These are phyloP conservation scores for Jaapia argillacea DNA, from an alignment of 768 basidiomycete genomes.

Conservation along the genomic window DNA sequence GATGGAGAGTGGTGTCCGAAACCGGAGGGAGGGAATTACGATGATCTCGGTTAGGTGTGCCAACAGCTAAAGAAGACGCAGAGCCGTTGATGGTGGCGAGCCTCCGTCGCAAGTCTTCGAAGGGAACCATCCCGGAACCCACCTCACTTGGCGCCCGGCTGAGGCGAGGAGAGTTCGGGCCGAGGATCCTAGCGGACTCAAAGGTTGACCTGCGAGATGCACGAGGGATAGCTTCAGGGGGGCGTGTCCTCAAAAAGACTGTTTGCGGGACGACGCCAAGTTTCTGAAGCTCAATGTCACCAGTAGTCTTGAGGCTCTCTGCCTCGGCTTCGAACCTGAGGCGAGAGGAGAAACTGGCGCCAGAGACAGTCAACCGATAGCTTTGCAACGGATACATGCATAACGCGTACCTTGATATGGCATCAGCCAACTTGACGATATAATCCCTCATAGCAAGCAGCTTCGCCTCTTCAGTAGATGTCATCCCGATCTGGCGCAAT, in stretches of 20 bases:
- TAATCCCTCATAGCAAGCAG: conserved; percentile 85
- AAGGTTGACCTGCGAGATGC: conserved; percentile 32
- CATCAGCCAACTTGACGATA: conserved; percentile 72
- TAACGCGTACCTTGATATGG: conserved; percentile 54
- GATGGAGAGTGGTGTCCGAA: conserved; percentile 9
- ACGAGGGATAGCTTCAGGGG: conserved; percentile 27
- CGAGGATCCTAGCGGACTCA: conserved; percentile 29
- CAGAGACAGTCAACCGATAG: neutral
- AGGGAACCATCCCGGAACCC: conserved; percentile 39
- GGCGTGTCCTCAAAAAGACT: conserved; percentile 67
- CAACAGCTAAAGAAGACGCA: conserved; percentile 45
- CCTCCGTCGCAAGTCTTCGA: conserved; percentile 71
- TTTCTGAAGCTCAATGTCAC: conserved; percentile 73
- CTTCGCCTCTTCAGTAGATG: conserved; percentile 70
- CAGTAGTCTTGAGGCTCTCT: conserved; percentile 51
- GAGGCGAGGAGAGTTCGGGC: conserved; percentile 38
- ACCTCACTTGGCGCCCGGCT: conserved; percentile 43
- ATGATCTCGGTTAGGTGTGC: conserved; percentile 33
- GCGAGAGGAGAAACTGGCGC: conserved; percentile 62
- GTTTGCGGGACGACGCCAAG: conserved; percentile 87
- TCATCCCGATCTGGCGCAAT: conserved; percentile 85
- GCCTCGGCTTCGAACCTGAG: conserved; percentile 51
- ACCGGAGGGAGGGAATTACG: conserved; percentile 32
- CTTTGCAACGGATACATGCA: conserved; percentile 3
- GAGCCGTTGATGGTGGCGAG: conserved; percentile 72